These are phyloP conservation scores for Cerioporus squamosus DNA, from an alignment of 1,284 basidiomycete genomes.

Conservation along the genomic window DNA sequence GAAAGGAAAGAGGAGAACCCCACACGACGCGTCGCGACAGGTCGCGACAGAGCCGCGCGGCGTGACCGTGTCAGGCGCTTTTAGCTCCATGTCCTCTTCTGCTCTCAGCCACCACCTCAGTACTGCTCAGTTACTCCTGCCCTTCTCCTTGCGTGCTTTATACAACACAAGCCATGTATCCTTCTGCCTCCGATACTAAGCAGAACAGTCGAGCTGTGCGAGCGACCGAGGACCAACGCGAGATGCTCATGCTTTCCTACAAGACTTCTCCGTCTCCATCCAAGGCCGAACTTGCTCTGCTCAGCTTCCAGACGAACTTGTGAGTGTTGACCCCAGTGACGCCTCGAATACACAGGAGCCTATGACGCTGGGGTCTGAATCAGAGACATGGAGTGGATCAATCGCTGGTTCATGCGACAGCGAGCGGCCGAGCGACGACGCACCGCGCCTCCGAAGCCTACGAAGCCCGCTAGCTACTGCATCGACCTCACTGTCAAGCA, in stretches of 20 bases:
- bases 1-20: too few relatives aligned
- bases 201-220: not conserved
- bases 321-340: not conserved
- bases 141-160: too few relatives aligned
- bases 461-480: not conserved
- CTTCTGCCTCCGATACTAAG: too few relatives aligned
- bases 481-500: slow-evolving; percentile 2
- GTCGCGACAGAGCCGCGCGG: too few relatives aligned
- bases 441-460: too few relatives aligned
- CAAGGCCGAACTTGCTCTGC: not conserved
- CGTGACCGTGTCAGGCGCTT: too few relatives aligned
- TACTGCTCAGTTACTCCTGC: too few relatives aligned
- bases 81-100: too few relatives aligned
- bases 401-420: slow-evolving; percentile 3
- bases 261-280: not conserved
- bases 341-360: not conserved
- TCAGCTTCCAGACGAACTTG: not conserved
- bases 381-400: not conserved
- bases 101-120: too few relatives aligned
- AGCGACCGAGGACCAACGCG: not conserved
- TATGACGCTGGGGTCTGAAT: too few relatives aligned
- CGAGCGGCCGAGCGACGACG: not conserved
- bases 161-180: too few relatives aligned
- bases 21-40: too few relatives aligned
- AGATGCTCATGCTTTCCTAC: not conserved